phyloP scores from a whole-genome alignment of 768 basidiomycete species.

The Phylloporus arenicola region DNA sequence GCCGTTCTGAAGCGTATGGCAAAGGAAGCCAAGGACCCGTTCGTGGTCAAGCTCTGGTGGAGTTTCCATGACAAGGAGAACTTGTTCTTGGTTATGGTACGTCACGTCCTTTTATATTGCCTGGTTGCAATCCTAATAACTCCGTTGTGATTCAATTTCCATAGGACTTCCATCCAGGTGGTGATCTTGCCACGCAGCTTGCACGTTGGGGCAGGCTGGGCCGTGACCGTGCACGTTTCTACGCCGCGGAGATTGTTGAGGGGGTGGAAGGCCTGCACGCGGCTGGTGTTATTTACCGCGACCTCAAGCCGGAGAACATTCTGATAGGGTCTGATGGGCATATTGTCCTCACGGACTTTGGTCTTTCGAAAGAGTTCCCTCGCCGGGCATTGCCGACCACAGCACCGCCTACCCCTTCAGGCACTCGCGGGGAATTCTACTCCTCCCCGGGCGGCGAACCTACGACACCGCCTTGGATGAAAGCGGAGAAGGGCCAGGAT shows the following conservation, averaged over 20 bases:
- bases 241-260: conserved; percentile 95
- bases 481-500: conserved; percentile 51
- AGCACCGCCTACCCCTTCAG: conserved; percentile 55
- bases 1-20: conserved; percentile 93
- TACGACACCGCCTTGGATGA: conserved; percentile 75
- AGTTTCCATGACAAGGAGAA: conserved; percentile 98
- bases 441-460: conserved; percentile 39
- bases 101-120: conserved; percentile 17
- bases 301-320: conserved; percentile 96
- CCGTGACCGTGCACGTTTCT: conserved; percentile 91
- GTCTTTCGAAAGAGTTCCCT: conserved; percentile 87
- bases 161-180: conserved; percentile 91
- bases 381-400: conserved; percentile 42
- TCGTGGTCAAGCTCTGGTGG: conserved; percentile 95
- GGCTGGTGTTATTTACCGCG: conserved; percentile 94
- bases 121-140: conserved; percentile 8
- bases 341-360: conserved; percentile 96
- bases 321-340: conserved; percentile 93
- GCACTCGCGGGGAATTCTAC: conserved; percentile 48
- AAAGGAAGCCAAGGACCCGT: conserved; percentile 81
- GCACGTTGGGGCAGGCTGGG: conserved; percentile 94
- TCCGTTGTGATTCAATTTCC: conserved; percentile 9
- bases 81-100: conserved; percentile 90
- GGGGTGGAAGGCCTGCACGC: conserved; percentile 93
- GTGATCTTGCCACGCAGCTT: conserved; percentile 95